These are phyloP conservation scores for Miscanthus lutarioriparius DNA, from an alignment of 176 grass and related monocot genomes.

Conservation along the genomic window DNA sequence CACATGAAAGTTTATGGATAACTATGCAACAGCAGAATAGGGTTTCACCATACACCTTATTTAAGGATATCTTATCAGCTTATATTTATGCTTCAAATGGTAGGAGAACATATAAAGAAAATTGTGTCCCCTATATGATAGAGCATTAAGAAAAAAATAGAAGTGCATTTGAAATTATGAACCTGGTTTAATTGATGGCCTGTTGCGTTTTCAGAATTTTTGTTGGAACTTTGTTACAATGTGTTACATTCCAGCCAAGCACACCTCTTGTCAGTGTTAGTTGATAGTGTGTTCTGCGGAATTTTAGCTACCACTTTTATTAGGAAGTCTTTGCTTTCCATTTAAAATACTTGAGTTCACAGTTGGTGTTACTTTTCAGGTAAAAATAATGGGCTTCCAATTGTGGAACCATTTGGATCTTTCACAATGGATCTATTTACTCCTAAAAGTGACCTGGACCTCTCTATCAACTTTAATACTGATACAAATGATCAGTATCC, in stretches of 20 bases:
- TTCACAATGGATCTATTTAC: constrained; percentile 98
- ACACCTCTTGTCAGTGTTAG: constrained; percentile 7
- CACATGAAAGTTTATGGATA: constrained; percentile 6
- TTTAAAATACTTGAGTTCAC: constrained; percentile 16
- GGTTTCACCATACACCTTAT: constrained; percentile 17
- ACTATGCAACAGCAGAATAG: not conserved
- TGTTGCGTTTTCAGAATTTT: not conserved
- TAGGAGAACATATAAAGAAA: not conserved
- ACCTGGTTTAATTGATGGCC: not conserved
- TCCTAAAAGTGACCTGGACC: constrained; percentile 83
- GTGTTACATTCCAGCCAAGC: not conserved
- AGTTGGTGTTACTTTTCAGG: constrained; percentile 51
- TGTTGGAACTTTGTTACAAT: not conserved
- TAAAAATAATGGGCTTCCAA: constrained; percentile 49
- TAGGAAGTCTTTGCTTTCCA: not conserved
- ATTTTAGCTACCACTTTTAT: constrained; percentile 21
- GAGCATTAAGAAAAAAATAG: not conserved
- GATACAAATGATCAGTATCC: constrained; percentile 37
- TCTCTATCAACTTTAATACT: constrained; percentile 81
- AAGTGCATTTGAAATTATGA: not conserved
- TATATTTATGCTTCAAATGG: constrained; percentile 4
- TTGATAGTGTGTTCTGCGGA: not conserved
- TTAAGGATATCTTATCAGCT: constrained; percentile 12
- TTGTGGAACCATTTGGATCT: constrained; percentile 85
- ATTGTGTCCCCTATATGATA: constrained; percentile 13